Percentiles rank a stretch among this genome's conserved stretches.
Evolutionary conservation across 805 yeast genomes (phyloP).

Genomic region (Pichia gijzeniarum): DNA sequence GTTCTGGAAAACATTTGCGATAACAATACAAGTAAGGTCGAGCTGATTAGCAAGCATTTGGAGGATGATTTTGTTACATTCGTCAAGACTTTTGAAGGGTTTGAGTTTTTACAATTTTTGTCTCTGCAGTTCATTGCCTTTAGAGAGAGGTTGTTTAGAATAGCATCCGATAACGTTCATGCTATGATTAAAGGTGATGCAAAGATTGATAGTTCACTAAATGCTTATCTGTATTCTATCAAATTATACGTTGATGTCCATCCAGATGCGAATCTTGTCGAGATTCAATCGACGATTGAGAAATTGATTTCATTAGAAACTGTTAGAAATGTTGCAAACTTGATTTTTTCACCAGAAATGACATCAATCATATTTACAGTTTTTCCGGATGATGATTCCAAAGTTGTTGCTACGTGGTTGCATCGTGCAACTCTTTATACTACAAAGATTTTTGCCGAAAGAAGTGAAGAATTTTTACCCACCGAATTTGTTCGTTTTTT

Average conservation of each 20-base stretch:
- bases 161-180: slow-evolving; percentile 10
- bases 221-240: slow-evolving; percentile 13
- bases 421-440: slow-evolving; percentile 51
- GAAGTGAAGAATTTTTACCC: slow-evolving; percentile 12
- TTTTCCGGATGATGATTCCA: slow-evolving; percentile 16
- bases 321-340: slow-evolving; percentile 30
- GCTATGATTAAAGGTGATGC: slow-evolving; percentile 1
- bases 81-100: slow-evolving; percentile 3
- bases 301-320: slow-evolving; percentile 18
- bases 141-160: neutral
- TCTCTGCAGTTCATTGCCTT: neutral
- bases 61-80: neutral
- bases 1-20: slow-evolving; percentile 4
- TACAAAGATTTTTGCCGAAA: slow-evolving; percentile 59
- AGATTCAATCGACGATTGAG: slow-evolving; percentile 6
- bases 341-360: slow-evolving; percentile 25
- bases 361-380: slow-evolving; percentile 12
- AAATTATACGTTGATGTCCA: neutral
- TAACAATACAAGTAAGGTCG: neutral
- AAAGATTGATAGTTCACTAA: slow-evolving; percentile 8
- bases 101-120: slow-evolving; percentile 11
- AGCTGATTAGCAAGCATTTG: neutral
- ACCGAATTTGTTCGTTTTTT: slow-evolving; percentile 29
- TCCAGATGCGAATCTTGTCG: neutral
- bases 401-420: slow-evolving; percentile 44